Evolutionary conservation across 495 filamentous ascomycete species (phyloP).

Genomic region (Penicillium subrubescens): DNA sequence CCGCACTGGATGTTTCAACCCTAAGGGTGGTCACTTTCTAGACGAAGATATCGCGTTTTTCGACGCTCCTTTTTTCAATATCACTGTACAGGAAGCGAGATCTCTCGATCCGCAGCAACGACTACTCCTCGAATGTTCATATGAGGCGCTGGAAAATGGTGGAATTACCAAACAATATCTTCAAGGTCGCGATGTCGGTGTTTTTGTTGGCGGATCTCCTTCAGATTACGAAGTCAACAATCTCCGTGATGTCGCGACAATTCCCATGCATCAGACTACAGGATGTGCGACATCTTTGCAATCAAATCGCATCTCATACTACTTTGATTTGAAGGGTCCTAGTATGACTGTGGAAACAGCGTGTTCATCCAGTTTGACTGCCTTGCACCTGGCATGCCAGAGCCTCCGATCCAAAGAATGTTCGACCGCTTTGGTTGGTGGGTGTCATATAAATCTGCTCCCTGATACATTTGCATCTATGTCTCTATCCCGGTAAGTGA

Average conservation of each 20-base stretch:
- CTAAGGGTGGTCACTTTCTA: conserved; percentile 41
- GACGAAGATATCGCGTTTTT: conserved; percentile 55
- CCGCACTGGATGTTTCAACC: conserved; percentile 32
- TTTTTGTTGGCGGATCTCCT: conserved; percentile 47
- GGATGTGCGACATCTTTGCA: conserved; percentile 48
- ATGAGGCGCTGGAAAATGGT: conserved; percentile 50
- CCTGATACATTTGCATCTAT: conserved; percentile 34
- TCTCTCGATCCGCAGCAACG: conserved; percentile 54
- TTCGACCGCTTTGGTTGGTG: conserved; percentile 42
- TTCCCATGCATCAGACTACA: conserved; percentile 48
- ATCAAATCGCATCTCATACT: conserved; percentile 49
- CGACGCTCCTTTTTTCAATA: conserved; percentile 58
- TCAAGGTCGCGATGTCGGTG: conserved; percentile 46
- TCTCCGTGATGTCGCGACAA: conserved; percentile 39
- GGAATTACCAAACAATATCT: conserved; percentile 46
- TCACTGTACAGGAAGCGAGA: conserved; percentile 44
- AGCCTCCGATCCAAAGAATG: conserved; percentile 48
- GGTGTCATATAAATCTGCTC: conserved; percentile 41
- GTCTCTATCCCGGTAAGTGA: conserved; percentile 25
- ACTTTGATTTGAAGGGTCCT: conserved; percentile 44
- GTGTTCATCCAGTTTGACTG: conserved; percentile 54
- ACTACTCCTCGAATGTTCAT: conserved; percentile 44
- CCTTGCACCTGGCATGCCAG: conserved; percentile 53
- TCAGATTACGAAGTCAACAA: conserved; percentile 50
- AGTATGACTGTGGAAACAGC: conserved; percentile 51